These are phyloP conservation scores for Candida pini DNA, from an alignment of 805 yeast genomes.

Conservation along the genomic window DNA sequence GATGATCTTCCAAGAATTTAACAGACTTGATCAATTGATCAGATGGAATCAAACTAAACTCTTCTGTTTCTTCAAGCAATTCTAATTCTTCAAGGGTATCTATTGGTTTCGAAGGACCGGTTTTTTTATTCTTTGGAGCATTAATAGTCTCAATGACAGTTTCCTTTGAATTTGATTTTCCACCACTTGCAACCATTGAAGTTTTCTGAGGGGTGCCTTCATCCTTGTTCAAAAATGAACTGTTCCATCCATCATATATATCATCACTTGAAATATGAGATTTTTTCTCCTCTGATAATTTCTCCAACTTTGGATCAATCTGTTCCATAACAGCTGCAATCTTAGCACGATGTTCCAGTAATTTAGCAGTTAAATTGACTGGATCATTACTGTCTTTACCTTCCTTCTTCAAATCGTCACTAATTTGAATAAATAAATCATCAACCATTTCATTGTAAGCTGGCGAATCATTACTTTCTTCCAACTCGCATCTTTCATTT, in stretches of 20 bases:
- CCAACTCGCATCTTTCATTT: constrained; percentile 43
- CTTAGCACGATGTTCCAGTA: constrained; percentile 60
- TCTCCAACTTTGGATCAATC: constrained; percentile 61
- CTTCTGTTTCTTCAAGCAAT: constrained; percentile 56
- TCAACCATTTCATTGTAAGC: constrained; percentile 91
- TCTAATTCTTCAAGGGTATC: constrained; percentile 43
- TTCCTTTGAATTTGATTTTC: constrained; percentile 19
- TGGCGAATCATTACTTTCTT: constrained; percentile 39
- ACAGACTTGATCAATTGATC: constrained; percentile 46
- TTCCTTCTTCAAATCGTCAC: constrained; percentile 48
- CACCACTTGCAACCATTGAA: constrained; percentile 20
- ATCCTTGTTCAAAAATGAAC: constrained; percentile 65
- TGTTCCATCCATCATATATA: constrained; percentile 86
- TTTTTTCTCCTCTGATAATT: constrained; percentile 64
- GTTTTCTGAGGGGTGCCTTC: constrained; percentile 8
- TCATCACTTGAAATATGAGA: constrained; percentile 84
- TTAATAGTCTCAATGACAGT: constrained; percentile 23
- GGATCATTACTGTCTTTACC: constrained; percentile 40
- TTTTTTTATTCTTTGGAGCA: constrained; percentile 14
- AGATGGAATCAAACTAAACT: constrained; percentile 54
- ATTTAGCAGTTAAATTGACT: constrained; percentile 33
- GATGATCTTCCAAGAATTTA: constrained; percentile 49
- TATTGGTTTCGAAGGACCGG: constrained; percentile 28
- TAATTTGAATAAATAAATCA: constrained; percentile 76
- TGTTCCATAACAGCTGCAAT: constrained; percentile 61